Evolutionary conservation across 805 yeast species (phyloP), one percentile per base, ranked within the genome.

Genomic region (Spathaspora passalidarum): DNA sequence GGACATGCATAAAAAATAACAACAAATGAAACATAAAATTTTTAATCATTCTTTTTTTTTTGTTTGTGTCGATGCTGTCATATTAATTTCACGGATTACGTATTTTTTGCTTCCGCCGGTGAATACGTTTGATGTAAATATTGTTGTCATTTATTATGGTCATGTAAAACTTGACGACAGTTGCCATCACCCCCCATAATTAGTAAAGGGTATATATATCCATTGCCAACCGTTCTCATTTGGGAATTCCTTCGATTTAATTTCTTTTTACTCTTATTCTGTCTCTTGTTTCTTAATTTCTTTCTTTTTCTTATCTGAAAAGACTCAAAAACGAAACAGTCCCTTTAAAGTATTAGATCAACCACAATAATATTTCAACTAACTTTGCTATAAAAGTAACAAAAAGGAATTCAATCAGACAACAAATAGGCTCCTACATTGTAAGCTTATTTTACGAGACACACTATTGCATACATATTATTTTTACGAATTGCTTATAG

Each of bases 141-240:
- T 26, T 26, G 32, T 26, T 26, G 32, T 26, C 32, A 26, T 26
- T 26, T 26, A 11, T 26, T 6, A 26, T 26, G 32, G 32, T 26
- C 32, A 26, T 26, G 32, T 26, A 26, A 26, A 26, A 7, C 5
- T 26, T 26, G 32, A 10, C n/a, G n/a, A 7, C 32, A 26, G 32
- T 26, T 26, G 32, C 32, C n/a, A 22, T 22, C 9, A 7, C 9
- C 9, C 9, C 9, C 9, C 25, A 9, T 7, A 22, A 7, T 22
- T 22, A 22, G 25, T 9, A 26, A 26, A 26, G 2, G 38, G 45
- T 23, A 47, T 45, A 35, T 35, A 35, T 40, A 40, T 23, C n/a
- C 26, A 38, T 38, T 38, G 25, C 7, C 19, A 26, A 26, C 4
- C 14, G 7, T 22, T 7, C 8, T 8, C 29, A 40, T 29, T 40